Evolutionary conservation across 371 early-diverging fungal genomes (phyloP).

Genomic region (Mucor velutinosus): DNA sequence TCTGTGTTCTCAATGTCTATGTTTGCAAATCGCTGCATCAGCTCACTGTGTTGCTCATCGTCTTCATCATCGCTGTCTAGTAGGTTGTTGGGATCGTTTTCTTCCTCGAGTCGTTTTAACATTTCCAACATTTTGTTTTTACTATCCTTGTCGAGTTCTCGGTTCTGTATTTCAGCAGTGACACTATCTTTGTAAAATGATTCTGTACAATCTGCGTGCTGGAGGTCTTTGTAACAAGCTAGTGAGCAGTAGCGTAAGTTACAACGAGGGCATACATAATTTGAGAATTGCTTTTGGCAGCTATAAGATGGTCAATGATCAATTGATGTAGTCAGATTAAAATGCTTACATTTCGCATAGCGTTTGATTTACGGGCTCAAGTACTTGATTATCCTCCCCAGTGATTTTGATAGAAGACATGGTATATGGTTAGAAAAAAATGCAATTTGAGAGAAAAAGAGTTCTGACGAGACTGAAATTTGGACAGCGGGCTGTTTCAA

Average conservation of each 20-base stretch:
- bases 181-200: conserved; percentile 67
- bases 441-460: neutral
- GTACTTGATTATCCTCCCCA: conserved; percentile 5
- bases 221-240: conserved; percentile 61
- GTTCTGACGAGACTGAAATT: neutral
- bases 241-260: conserved; percentile 71
- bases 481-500: too few species aligned
- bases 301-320: conserved; percentile 22
- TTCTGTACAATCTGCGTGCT: conserved; percentile 65
- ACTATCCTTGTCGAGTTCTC: conserved; percentile 41
- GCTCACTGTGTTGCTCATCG: conserved; percentile 44
- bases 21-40: conserved; percentile 48
- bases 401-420: conserved; percentile 15
- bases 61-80: conserved; percentile 21
- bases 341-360: conserved; percentile 28
- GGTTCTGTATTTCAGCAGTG: conserved; percentile 58
- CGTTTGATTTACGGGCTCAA: conserved; percentile 22
- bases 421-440: neutral
- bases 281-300: conserved; percentile 56
- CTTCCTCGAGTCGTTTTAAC: conserved; percentile 56
- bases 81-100: conserved; percentile 28
- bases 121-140: conserved; percentile 58
- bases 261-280: conserved; percentile 74
- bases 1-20: conserved; percentile 59
- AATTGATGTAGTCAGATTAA: neutral